Evolutionary conservation across 331 rosid species (phyloP).

Genomic region (Quercus tomentella): DNA sequence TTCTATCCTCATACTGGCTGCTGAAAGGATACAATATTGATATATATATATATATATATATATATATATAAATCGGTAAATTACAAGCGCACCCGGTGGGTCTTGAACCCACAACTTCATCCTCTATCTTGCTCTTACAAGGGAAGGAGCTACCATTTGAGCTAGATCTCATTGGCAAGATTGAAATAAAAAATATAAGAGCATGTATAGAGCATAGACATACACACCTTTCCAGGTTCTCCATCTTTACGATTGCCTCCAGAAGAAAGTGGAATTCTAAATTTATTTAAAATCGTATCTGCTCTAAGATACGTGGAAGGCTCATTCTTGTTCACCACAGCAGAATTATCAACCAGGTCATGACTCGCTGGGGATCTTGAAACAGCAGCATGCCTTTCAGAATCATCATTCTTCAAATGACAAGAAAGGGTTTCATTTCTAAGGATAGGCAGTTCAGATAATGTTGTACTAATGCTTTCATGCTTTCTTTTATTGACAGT

Average conservation of each 20-base stretch:
- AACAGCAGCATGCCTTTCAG: slow-evolving; percentile 34
- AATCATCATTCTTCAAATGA: slow-evolving; percentile 33
- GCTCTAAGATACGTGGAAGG: slow-evolving; percentile 41
- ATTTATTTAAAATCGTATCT: slow-evolving; percentile 29
- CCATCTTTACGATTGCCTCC: slow-evolving; percentile 24
- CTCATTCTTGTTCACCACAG: slow-evolving; percentile 29
- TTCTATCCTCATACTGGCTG: neutral
- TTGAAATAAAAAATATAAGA: neutral
- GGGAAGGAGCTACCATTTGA: no score
- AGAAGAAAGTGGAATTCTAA: slow-evolving; percentile 33
- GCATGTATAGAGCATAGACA: slow-evolving; percentile 2
- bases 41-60: no score
- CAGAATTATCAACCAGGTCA: slow-evolving; percentile 34
- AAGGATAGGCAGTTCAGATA: slow-evolving; percentile 89
- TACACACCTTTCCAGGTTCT: slow-evolving; percentile 52
- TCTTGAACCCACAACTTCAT: no score
- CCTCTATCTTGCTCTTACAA: no score
- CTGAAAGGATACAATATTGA: neutral
- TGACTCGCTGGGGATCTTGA: slow-evolving; percentile 23
- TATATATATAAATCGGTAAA: no score
- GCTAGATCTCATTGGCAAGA: no score
- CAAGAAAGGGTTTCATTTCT: slow-evolving; percentile 54
- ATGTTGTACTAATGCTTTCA: slow-evolving; percentile 42
- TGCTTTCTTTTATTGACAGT: slow-evolving; percentile 69
- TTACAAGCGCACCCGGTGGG: no score